Base-by-base conservation (phyloP, 2,329 filamentous ascomycete species). In the Fusarium sp. region DNA sequence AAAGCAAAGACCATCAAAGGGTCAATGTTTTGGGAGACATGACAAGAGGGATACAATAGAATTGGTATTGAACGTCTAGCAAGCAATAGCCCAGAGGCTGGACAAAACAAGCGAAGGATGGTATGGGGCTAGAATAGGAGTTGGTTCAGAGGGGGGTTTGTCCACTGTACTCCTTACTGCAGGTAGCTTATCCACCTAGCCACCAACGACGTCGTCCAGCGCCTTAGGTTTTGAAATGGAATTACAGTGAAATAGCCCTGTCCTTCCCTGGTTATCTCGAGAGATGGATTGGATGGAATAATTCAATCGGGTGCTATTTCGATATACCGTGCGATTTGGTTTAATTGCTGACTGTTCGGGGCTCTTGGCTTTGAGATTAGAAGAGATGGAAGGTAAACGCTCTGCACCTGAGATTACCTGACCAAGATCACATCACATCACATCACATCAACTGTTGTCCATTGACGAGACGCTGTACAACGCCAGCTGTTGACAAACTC, bases 301-400 rank as follows among this genome's bases (percentile, higher is more conserved):
- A 62, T 65, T 61, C 46, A 61, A 41, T 21, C 45, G 11, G 58
- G 23, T 54, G 51, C 57, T 53, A 63, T 54, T 49, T 57, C 52
- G 6, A 56, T 67, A 34, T 67, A 67, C 64, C 50, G 64, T 69
- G 65, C 60, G 65, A 65, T 61, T 69, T 60, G 12, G 26, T 14
- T n/a, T 34, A 21, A 34, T 39, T 56, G 21, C 42, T 48, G 65
- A 69, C 65, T 69, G 65, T 66, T 16, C 16, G 41, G 42, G 31
- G 45, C 50, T 34, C 26, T 28, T 25, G 23, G 13, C 19, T 34
- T 37, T 21, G 53, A 41, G 34, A 55, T 28, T 39, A 49, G 30
- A 42, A 55, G 25, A 28, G 28, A 13, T 28, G 28, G 11, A 26
- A 26, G 30, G 58, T 51, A 48, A 28, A 43, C 25, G 37, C 18